Base-by-base conservation (phyloP, 2,329 filamentous ascomycete species). In the Dactylellina parvicollis region DNA sequence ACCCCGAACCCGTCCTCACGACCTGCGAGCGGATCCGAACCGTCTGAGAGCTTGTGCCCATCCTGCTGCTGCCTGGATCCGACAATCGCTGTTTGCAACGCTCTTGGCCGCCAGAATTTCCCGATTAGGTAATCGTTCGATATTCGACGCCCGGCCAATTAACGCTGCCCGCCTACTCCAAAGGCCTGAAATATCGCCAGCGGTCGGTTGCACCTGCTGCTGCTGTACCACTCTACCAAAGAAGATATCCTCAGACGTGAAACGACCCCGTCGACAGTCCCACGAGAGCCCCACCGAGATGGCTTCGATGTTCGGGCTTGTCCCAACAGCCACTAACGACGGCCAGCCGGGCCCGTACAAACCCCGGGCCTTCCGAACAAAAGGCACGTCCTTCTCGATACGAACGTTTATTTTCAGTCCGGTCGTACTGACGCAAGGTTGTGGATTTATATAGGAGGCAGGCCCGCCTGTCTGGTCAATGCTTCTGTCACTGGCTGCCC, bases 401-500 rank as follows among this genome's bases (percentile, higher is more conserved):
- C 22, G 12, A 22, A 26, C 16, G 2, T 16, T 14, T 59, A 38
- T 28, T 42, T 30, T 46, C 22, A 8, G 28, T 40, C 24, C 12
- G 12, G 4, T 16, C 12, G 16, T 46, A 32, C 54, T 32, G 24
- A 66, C 61, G 47, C 55, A 47, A 18, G 28, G 34, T 52, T 46
- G 28, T 16, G 7, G 44, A 8, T 46, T 18, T 44, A 38, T 44
- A 30, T 30, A 78, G 77, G 76, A 49, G 76, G 75, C 81, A 88
- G 93, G 76, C 95, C 95, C 36, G 93, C 95, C 34, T 98, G 94
- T 79, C 85, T 99, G 54, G 94, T 99, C 77, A 99, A 99, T 84
- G 95, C 95, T 57, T 98, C 95, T 0, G 94, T 98, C 73, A 99
- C 95, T n/a, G 97, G 96, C 81, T 96, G 95, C 79, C 93, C 93